Evolutionary conservation across 768 basidiomycete genomes (phyloP).

Genomic region (Suillus brevipes): DNA sequence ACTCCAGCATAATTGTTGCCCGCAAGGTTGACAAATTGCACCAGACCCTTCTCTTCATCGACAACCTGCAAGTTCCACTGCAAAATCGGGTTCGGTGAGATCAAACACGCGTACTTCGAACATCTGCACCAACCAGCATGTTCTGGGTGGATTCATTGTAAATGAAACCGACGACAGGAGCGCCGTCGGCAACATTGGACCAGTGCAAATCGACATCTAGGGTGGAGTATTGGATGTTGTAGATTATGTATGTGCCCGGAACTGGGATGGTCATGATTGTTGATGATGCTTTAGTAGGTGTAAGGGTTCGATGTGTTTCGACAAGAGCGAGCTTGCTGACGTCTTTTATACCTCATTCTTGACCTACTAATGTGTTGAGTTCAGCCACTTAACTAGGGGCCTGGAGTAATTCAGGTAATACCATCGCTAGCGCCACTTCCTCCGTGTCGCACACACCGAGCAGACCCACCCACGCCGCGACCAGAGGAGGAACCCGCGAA

Average conservation of each 20-base stretch:
- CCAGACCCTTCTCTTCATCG: not conserved
- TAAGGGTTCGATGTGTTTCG: not conserved
- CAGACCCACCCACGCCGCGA: not conserved
- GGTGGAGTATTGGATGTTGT: slow-evolving; percentile 1
- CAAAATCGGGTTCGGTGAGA: not conserved
- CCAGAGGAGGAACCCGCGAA: not conserved
- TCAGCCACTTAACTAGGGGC: too few relatives aligned
- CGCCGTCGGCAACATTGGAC: not conserved
- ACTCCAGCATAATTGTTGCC: not conserved
- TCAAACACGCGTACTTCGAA: not conserved
- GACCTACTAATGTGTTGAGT: not conserved
- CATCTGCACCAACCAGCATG: not conserved
- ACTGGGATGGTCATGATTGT: slow-evolving; percentile 1
- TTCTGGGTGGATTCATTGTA: not conserved
- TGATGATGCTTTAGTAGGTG: not conserved
- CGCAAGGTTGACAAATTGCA: not conserved
- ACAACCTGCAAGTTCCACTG: not conserved
- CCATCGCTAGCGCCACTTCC: not conserved
- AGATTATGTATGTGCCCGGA: not conserved
- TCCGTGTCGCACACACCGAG: not conserved
- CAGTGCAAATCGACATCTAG: not conserved
- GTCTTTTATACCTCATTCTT: not conserved
- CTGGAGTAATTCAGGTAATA: not conserved
- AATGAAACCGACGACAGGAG: not conserved
- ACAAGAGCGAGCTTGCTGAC: not conserved